Percentiles rank a stretch among this genome's conserved stretches.
Evolutionary conservation across 768 basidiomycete species (phyloP).

Genomic region (Pulveroboletus sp.): DNA sequence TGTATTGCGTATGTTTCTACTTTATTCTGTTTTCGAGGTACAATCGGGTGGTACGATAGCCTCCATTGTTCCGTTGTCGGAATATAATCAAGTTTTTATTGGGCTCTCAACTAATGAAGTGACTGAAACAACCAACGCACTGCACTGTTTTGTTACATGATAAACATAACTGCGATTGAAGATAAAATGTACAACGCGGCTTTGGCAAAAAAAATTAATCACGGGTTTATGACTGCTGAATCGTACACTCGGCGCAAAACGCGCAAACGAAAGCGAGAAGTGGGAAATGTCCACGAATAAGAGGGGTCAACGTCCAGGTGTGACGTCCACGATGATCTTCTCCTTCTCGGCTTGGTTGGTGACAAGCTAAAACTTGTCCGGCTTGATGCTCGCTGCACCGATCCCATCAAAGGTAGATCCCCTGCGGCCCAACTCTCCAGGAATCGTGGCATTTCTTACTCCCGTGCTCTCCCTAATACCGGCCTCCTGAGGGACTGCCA

Average conservation of each 20-base stretch:
- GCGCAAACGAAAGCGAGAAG: constrained; percentile 4
- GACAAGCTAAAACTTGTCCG: constrained; percentile 43
- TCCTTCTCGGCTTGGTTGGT: constrained; percentile 45
- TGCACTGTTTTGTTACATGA: background rate
- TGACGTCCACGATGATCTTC: constrained; percentile 29
- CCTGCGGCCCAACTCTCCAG: constrained; percentile 43
- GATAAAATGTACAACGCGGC: constrained; percentile 10
- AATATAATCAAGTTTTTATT: constrained; percentile 26
- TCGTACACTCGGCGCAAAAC: constrained; percentile 23
- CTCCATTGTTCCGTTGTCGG: constrained; percentile 8
- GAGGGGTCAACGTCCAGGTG: constrained; percentile 1
- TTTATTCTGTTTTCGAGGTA: constrained; percentile 26
- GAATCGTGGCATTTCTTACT: constrained; percentile 39
- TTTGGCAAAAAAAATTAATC: background rate
- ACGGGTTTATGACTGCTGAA: constrained; percentile 9
- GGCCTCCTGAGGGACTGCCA: constrained; percentile 37
- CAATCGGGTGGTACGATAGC: constrained; percentile 8
- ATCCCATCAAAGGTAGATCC: constrained; percentile 43
- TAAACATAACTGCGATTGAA: background rate
- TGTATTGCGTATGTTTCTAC: constrained; percentile 30
- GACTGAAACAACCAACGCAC: background rate
- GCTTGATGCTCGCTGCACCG: constrained; percentile 33
- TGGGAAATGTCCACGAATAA: background rate
- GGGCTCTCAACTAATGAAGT: background rate
- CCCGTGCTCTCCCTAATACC: constrained; percentile 49